Percentiles rank a stretch among this genome's conserved stretches.
Conservation (phyloP, 1,139 yeast species). For the Debaryomyces fabryi region DNA sequence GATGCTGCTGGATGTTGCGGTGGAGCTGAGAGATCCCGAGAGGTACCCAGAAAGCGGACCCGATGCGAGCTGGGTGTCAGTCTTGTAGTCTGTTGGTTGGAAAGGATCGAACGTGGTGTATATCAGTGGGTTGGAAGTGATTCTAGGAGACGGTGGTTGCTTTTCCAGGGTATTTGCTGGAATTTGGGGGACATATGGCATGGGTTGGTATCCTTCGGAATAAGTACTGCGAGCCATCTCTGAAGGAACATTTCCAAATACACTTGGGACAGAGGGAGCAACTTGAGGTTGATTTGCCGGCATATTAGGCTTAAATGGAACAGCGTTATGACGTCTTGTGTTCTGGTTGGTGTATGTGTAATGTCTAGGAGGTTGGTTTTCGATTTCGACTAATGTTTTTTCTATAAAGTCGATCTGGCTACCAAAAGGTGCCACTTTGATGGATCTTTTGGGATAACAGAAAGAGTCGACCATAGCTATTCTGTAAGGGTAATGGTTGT, state of each 20-base stretch:
- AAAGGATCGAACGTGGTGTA: constrained; percentile 23
- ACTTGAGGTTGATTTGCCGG: neutral
- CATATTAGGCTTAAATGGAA: neutral
- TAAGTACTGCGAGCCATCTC: neutral
- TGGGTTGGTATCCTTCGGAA: neutral
- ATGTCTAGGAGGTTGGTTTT: constrained; percentile 30
- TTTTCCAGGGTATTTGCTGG: neutral
- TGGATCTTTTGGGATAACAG: constrained; percentile 27
- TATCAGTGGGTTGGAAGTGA: neutral
- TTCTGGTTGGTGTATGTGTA: constrained; percentile 12
- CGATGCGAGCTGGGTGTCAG: neutral
- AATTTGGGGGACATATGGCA: neutral
- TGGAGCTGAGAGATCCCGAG: constrained; percentile 3
- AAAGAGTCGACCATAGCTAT: neutral
- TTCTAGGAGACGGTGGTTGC: neutral
- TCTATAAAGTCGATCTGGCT: constrained; percentile 37
- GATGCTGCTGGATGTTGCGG: constrained; percentile 5
- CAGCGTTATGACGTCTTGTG: constrained; percentile 8
- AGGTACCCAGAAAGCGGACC: neutral
- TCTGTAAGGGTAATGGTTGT: neutral
- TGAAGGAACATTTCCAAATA: neutral
- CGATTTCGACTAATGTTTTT: constrained; percentile 32
- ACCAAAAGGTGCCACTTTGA: constrained; percentile 34
- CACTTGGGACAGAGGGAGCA: neutral
- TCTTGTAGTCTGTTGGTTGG: constrained; percentile 20